Evolutionary conservation across 441 rosid species (phyloP), one percentile per base, ranked within the genome.

Genomic region (Erysimum cheiri): DNA sequence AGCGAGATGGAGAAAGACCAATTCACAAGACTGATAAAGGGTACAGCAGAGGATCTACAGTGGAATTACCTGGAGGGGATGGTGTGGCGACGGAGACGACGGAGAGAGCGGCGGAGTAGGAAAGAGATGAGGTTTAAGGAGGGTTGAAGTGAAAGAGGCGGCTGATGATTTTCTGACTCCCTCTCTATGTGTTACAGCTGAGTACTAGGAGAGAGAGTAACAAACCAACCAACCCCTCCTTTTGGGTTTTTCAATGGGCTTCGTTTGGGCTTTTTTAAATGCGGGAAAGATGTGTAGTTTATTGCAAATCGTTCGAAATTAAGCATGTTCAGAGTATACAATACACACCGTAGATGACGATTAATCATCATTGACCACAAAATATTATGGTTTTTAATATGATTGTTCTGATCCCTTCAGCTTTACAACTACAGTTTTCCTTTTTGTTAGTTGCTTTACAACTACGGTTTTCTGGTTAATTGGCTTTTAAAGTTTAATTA

Each of bases 111-210:
- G 76, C 75, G 75, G 72, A 65, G 72, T 41, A 60, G 35, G 65
- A 64, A 64, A 70, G 75, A 62, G 79, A 70, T 76, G 79, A 76
- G 79, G 79, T 76, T 76, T 76, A 76, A 76, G 76, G 39, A 76
- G 79, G 79, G 79, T 70, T 70, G 79, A 76, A 70, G 67, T 57
- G 71, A 70, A 39, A 70, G 72, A 59, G 76, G 80, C 80, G 80
- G 80, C 80, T 76, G 76, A 46, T 66, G 76, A 71, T 76, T 43
- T 46, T 64, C 80, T 64, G 71, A 48, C 71, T 69, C 69, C 40
- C 48, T 35, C n/a, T n/a, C n/a, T n/a, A n/a, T n/a, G n/a, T n/a
- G n/a, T n/a, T n/a, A n/a, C n/a, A n/a, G n/a, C n/a, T 57, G 56
- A 61, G 69, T 52, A 62, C 5, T 12, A 47, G 40, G 44, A 46